A percentile compares a stretch with the other conserved stretches of the same genome.
phyloP scores from a whole-genome alignment of 2,329 filamentous ascomycete genomes.

The Fusarium chaquense region DNA sequence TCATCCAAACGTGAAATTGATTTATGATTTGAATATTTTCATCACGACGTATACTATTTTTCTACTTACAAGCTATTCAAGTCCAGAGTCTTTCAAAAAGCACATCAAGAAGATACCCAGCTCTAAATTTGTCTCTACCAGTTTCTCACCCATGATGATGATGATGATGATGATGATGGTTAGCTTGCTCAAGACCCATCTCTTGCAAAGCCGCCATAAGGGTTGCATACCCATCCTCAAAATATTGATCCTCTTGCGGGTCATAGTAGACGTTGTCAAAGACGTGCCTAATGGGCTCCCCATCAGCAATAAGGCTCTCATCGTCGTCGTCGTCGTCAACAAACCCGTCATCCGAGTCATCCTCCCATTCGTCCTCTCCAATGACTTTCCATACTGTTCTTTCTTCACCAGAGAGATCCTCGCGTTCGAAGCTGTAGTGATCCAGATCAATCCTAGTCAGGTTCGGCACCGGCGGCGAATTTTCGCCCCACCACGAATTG shows the following conservation, averaged over 20 bases:
- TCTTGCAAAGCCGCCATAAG: not conserved
- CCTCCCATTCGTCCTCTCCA: slow-evolving; percentile 35
- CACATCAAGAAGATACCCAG: not conserved
- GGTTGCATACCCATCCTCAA: not conserved
- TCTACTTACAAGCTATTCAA: not conserved
- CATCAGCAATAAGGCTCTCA: not conserved
- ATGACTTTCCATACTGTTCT: slow-evolving; percentile 24
- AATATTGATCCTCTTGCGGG: not conserved
- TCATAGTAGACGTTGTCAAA: not conserved
- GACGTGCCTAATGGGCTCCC: not conserved
- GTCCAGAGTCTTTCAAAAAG: not conserved
- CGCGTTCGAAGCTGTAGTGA: slow-evolving; percentile 29
- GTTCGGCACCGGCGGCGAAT: slow-evolving; percentile 17
- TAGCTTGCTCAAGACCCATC: not conserved
- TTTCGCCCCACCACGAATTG: slow-evolving; percentile 23
- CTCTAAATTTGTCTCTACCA: not conserved
- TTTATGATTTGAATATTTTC: not conserved
- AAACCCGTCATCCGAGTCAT: slow-evolving; percentile 11
- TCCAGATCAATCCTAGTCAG: slow-evolving; percentile 31
- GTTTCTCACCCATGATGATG: not conserved
- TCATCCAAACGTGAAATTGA: not conserved
- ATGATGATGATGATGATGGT: not conserved
- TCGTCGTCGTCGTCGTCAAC: slow-evolving; percentile 7
- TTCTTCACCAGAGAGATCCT: slow-evolving; percentile 23
- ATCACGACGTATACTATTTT: not conserved